phyloP scores from a whole-genome alignment of 2,329 filamentous ascomycete genomes.

The Fusarium coicis region DNA sequence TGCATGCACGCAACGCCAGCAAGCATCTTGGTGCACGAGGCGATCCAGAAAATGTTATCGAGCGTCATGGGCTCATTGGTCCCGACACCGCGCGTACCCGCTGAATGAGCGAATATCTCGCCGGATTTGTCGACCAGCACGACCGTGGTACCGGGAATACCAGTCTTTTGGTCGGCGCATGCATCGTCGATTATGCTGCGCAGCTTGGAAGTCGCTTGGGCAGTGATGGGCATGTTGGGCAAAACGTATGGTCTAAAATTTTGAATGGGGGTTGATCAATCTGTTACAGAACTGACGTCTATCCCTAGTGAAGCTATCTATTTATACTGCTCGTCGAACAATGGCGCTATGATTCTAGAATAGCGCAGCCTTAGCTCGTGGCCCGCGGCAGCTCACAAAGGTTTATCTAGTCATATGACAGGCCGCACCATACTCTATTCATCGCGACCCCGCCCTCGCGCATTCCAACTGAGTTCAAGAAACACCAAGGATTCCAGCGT shows the following conservation, averaged over 20 bases:
- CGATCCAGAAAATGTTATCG: slow-evolving; percentile 70
- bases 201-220: slow-evolving; percentile 24
- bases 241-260: not conserved
- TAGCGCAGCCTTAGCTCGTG: not conserved
- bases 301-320: not conserved
- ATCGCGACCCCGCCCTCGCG: not conserved
- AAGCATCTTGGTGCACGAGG: slow-evolving; percentile 68
- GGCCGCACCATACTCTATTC: not conserved
- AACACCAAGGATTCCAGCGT: not conserved
- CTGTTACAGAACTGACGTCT: too few species aligned
- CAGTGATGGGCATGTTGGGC: slow-evolving; percentile 30
- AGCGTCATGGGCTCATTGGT: slow-evolving; percentile 64
- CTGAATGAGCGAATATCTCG: slow-evolving; percentile 59
- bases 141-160: slow-evolving; percentile 58
- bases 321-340: not conserved
- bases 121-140: slow-evolving; percentile 60
- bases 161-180: slow-evolving; percentile 49
- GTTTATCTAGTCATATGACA: not conserved
- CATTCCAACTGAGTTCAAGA: not conserved
- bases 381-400: not conserved
- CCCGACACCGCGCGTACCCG: slow-evolving; percentile 58
- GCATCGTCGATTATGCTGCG: slow-evolving; percentile 50
- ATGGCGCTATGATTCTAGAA: not conserved
- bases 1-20: slow-evolving; percentile 65
- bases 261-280: not conserved